Percentiles rank a stretch among this genome's conserved stretches.
Evolutionary conservation across 1,139 yeast species (phyloP).

Genomic region (Candida frijolesensis): DNA sequence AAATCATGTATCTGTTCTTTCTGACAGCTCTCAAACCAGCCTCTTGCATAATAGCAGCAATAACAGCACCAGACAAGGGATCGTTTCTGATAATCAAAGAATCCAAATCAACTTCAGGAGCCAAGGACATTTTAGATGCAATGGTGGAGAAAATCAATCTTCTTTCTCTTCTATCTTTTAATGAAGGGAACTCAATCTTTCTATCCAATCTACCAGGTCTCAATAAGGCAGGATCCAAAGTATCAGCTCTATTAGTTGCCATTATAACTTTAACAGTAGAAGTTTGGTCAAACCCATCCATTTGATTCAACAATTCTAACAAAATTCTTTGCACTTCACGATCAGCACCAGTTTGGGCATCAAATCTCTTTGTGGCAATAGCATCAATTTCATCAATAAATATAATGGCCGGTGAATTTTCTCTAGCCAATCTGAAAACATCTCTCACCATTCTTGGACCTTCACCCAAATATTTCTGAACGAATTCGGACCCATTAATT

Average conservation of each 20-base stretch:
- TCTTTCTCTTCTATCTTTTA: slow-evolving; percentile 96
- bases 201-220: slow-evolving; percentile 99
- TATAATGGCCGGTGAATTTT: slow-evolving; percentile 93
- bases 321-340: slow-evolving; percentile 98
- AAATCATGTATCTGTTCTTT: slow-evolving; percentile 93
- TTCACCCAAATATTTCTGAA: slow-evolving; percentile 97
- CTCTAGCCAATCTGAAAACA: slow-evolving; percentile 95
- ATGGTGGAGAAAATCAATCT: slow-evolving; percentile 93
- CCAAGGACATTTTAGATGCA: slow-evolving; percentile 96
- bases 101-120: slow-evolving; percentile 97
- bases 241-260: slow-evolving; percentile 99
- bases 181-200: slow-evolving; percentile 94
- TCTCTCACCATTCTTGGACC: slow-evolving; percentile 99
- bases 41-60: slow-evolving; percentile 99
- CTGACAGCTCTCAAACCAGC: slow-evolving; percentile 98
- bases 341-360: slow-evolving; percentile 99
- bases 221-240: slow-evolving; percentile 93
- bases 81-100: slow-evolving; percentile 93
- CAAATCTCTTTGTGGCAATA: slow-evolving; percentile 97
- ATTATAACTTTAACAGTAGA: slow-evolving; percentile 95
- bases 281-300: slow-evolving; percentile 98
- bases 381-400: slow-evolving; percentile 99
- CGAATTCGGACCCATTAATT: slow-evolving; percentile 97
- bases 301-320: slow-evolving; percentile 93
- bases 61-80: slow-evolving; percentile 95